Conservation (phyloP, 306 rosid genomes). For the Canavalia ensiformis region DNA sequence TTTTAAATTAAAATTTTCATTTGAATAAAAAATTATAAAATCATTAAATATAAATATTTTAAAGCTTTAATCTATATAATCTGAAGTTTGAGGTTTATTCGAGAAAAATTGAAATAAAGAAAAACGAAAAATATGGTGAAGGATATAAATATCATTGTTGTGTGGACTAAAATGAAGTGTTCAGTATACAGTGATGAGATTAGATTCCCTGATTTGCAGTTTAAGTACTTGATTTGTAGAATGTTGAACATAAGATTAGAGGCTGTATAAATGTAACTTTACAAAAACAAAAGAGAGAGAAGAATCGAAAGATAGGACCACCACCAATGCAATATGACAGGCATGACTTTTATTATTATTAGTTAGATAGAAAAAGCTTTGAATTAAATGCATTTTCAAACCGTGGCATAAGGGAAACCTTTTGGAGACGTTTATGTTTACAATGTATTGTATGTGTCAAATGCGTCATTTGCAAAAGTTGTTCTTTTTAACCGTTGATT, state of each 20-base stretch:
- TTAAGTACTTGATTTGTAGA: too few species aligned
- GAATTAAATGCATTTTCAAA: conserved; percentile 35
- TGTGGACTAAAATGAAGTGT: too few species aligned
- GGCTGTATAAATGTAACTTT: not conserved
- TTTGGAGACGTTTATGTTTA: conserved; percentile 11
- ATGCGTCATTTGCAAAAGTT: conserved; percentile 4
- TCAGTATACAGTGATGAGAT: too few species aligned
- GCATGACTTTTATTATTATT: conserved; percentile 26
- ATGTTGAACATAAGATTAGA: not conserved
- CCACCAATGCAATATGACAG: conserved; percentile 19
- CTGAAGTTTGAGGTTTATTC: too few species aligned
- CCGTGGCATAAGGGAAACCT: conserved; percentile 35
- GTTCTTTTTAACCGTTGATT: conserved; percentile 35
- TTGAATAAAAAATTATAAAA: too few species aligned
- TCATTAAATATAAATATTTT: too few species aligned
- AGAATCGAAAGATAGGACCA: not conserved
- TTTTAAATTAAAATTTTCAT: too few species aligned
- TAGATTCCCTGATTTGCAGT: too few species aligned
- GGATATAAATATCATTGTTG: too few species aligned
- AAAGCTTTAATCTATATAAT: too few species aligned
- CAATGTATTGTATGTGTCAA: not conserved
- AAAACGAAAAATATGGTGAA: too few species aligned
- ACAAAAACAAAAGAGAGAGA: not conserved
- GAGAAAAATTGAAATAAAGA: too few species aligned
- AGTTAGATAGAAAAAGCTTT: not conserved